Conservation (phyloP, 106 monocot genomes). For the Xerophyta viscosa region DNA sequence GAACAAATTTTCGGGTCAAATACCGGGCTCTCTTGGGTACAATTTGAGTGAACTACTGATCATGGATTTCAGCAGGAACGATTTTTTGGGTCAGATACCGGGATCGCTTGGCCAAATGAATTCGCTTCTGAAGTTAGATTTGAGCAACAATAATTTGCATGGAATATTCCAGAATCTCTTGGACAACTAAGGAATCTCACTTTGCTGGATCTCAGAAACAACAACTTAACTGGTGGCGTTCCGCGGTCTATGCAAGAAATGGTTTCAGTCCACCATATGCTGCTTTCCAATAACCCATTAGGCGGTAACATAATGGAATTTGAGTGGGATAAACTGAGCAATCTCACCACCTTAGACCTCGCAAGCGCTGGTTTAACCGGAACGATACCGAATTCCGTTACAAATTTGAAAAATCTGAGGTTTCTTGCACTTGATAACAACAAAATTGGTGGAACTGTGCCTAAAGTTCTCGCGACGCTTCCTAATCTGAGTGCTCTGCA, state of each 20-base stretch:
- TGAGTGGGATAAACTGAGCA: constrained; percentile 27
- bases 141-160: constrained; percentile 60
- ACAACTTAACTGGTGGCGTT: constrained; percentile 37
- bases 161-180: constrained; percentile 51
- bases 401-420: constrained; percentile 32
- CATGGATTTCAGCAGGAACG: constrained; percentile 50
- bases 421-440: constrained; percentile 67
- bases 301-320: constrained; percentile 32
- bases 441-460: constrained; percentile 34
- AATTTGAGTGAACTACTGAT: constrained; percentile 44
- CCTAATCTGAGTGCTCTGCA: constrained; percentile 39
- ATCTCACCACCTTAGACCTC: constrained; percentile 61
- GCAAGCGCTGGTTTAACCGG: constrained; percentile 37
- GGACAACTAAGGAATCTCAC: constrained; percentile 39
- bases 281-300: constrained; percentile 61
- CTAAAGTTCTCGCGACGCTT: constrained; percentile 33
- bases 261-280: constrained; percentile 55
- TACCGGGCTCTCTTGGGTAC: constrained; percentile 42
- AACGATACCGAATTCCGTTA: constrained; percentile 46
- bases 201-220: constrained; percentile 66
- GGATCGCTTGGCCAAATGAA: constrained; percentile 31
- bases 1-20: constrained; percentile 38
- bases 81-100: constrained; percentile 39
- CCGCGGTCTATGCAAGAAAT: constrained; percentile 25
- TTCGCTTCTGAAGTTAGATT: constrained; percentile 64